Evolutionary conservation across 2,329 filamentous ascomycete species (phyloP).

Genomic region (Aspergillus alliaceus): DNA sequence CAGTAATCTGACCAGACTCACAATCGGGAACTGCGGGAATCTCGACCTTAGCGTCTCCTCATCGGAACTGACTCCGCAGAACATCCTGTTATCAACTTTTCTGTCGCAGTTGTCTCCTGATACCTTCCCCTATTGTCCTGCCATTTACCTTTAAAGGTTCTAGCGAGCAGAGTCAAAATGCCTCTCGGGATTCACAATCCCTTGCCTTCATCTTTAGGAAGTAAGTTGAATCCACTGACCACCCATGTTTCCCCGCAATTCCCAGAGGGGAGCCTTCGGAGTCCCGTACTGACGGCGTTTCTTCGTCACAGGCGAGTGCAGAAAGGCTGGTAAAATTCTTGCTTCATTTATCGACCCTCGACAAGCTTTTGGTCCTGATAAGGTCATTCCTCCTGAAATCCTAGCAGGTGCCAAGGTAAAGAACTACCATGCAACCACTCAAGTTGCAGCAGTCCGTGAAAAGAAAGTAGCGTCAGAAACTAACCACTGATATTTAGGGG

Average conservation of each 20-base stretch:
- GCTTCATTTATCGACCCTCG: conserved; percentile 90
- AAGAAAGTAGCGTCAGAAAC: neutral
- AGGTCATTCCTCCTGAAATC: conserved; percentile 89
- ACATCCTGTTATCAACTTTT: conserved; percentile 14
- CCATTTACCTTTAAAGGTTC: conserved; percentile 1
- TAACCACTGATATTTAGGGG: conserved; percentile 36
- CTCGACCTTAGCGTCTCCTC: conserved; percentile 15
- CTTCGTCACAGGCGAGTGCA: conserved; percentile 76
- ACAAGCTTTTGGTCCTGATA: conserved; percentile 93
- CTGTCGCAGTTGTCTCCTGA: conserved; percentile 1
- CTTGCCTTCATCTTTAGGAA: conserved; percentile 49
- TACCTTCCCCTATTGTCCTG: neutral
- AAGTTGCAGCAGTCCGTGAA: neutral
- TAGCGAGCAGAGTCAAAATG: conserved; percentile 33
- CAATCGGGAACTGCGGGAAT: neutral
- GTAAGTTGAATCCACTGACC: conserved; percentile 33
- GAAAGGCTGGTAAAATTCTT: conserved; percentile 94
- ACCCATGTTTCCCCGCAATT: conserved; percentile 33
- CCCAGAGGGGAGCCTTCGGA: conserved; percentile 10
- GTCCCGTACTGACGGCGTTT: conserved; percentile 33
- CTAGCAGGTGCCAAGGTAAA: conserved; percentile 85
- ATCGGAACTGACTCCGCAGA: conserved; percentile 18
- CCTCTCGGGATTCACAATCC: conserved; percentile 49
- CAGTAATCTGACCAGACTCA: neutral
- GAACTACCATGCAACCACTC: neutral